Base-by-base conservation (phyloP, 805 yeast genomes). In the Pichia paraexigua region DNA sequence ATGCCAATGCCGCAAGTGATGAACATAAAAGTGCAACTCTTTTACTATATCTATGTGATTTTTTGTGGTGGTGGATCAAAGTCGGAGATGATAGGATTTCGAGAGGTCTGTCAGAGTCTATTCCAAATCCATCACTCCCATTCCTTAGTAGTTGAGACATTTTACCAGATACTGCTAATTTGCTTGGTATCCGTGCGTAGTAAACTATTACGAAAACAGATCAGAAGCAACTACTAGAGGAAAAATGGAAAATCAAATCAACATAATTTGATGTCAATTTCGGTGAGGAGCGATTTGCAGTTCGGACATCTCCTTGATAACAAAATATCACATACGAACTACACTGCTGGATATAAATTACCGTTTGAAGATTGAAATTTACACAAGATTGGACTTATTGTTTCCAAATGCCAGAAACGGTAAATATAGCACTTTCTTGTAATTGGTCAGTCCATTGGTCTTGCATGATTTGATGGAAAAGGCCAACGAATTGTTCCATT, bases 1-100 rank as follows among this genome's bases (percentile, higher is more conserved):
- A 76, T 0, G 85, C 89, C 45, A 85, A 59, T 0, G 87, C 76
- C 10, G 82, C 82, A 18, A 83, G 60, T 15, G 68, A 59, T 7
- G 63, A 63, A 30, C 53, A 56, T 7, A 53, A 20, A 3, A 65
- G 52, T 2, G 65, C 51, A 0, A 59, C 37, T 15, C 49, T n/a
- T 40, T 56, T 56, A 2, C 41, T 30, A n/a, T 15, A 21, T 22
- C 25, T 44, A 15, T 51, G 37, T 18, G 46, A 27, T 11, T 10
- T 18, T 21, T 28, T 37, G 13, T 20, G 20, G 6, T 32, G 43
- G 1, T 43, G 24, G 2, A 10, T 20, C 18, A 9, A 13, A 7
- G 27, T 17, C 39, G 18, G 18, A 20, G 18, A 2, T 21, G 43
- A 18, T 25, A 13, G 12, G 2, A 43, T 13, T 17, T 17, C 20